phyloP scores from a whole-genome alignment of 495 filamentous ascomycete species.

The Penicillium coprophilum region DNA sequence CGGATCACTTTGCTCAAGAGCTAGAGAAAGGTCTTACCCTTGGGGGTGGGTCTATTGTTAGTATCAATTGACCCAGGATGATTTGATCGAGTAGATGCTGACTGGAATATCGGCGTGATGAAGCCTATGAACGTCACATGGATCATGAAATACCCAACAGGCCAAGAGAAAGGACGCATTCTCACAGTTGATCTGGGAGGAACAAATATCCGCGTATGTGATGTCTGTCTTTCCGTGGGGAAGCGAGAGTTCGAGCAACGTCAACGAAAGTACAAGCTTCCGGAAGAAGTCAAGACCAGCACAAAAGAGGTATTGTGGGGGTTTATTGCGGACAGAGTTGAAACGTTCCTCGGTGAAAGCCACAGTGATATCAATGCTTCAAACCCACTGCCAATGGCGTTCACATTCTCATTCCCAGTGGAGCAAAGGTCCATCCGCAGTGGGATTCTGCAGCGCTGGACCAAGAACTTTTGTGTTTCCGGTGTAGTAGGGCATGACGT shows the following conservation, averaged over 20 bases:
- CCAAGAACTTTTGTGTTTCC: slow-evolving; percentile 89
- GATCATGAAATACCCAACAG: slow-evolving; percentile 84
- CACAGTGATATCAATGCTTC: slow-evolving; percentile 55
- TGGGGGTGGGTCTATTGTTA: slow-evolving; percentile 82
- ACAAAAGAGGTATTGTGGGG: slow-evolving; percentile 82
- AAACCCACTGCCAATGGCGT: slow-evolving; percentile 69
- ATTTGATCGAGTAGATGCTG: not conserved
- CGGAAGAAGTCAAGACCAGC: slow-evolving; percentile 81
- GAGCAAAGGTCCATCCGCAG: slow-evolving; percentile 86
- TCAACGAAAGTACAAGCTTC: slow-evolving; percentile 89
- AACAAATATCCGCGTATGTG: slow-evolving; percentile 90
- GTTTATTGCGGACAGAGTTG: slow-evolving; percentile 85
- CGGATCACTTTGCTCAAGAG: slow-evolving; percentile 76
- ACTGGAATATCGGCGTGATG: not conserved
- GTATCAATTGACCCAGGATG: slow-evolving; percentile 29
- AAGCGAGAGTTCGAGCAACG: slow-evolving; percentile 90
- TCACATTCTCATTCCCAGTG: slow-evolving; percentile 94
- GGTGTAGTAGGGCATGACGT: slow-evolving; percentile 91
- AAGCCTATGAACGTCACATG: slow-evolving; percentile 97
- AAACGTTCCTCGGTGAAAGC: slow-evolving; percentile 82
- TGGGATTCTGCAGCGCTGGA: slow-evolving; percentile 90
- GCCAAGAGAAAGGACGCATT: slow-evolving; percentile 75
- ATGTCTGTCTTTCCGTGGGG: slow-evolving; percentile 75
- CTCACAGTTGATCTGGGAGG: slow-evolving; percentile 94
- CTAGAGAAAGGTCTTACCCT: slow-evolving; percentile 77